A percentile compares a stretch with the other conserved stretches of the same genome.
phyloP scores from a whole-genome alignment of 306 rosid genomes.

The Vicia faba region DNA sequence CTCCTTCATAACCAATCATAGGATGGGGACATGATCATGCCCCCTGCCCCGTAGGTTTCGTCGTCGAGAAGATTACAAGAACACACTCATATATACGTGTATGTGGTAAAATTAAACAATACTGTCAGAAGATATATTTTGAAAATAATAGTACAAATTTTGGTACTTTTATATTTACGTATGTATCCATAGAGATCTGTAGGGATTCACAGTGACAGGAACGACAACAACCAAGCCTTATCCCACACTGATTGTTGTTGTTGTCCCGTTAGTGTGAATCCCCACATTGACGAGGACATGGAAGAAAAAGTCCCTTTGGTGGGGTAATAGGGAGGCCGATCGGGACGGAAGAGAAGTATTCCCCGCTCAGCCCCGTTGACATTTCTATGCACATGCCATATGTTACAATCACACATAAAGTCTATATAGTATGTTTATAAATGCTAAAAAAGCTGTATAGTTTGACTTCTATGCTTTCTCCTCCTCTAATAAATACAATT shows the following conservation, averaged over 20 bases:
- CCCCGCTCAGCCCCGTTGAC: background rate
- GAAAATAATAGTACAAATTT: no score
- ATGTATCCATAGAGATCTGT: no score
- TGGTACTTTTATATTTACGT: no score
- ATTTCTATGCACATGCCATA: background rate
- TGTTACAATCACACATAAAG: background rate
- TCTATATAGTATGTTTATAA: background rate
- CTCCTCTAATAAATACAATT: background rate
- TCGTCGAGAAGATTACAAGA: no score
- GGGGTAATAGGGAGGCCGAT: background rate
- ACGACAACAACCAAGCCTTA: no score
- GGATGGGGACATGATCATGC: background rate
- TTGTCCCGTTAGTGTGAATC: no score
- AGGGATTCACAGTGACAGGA: background rate
- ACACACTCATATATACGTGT: no score
- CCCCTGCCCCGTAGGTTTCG: no score
- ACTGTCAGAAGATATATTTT: no score
- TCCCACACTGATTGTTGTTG: no score
- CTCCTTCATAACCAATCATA: background rate
- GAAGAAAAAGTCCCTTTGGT: background rate
- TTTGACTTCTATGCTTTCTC: slow-evolving; percentile 18
- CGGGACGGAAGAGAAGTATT: background rate
- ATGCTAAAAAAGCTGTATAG: slow-evolving; percentile 13
- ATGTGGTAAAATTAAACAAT: no score
- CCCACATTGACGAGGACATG: background rate